These are phyloP conservation scores for Colletotrichum destructivum DNA, from an alignment of 2,329 filamentous ascomycete genomes.

Conservation along the genomic window DNA sequence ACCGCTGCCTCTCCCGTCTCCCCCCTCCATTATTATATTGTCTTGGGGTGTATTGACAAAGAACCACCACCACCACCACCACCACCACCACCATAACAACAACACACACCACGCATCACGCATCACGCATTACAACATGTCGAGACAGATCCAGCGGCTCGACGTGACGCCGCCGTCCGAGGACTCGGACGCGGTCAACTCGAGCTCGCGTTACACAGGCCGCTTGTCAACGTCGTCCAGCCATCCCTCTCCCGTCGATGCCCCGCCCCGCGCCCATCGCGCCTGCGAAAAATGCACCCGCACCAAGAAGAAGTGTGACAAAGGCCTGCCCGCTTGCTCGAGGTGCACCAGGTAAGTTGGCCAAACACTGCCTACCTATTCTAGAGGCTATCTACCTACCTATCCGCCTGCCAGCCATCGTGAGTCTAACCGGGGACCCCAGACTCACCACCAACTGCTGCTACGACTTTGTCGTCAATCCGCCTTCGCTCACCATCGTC, in stretches of 20 bases:
- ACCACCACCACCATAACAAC: no score
- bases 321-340: conserved; percentile 54
- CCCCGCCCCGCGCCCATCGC: conserved; percentile 51
- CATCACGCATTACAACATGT: conserved; percentile 20
- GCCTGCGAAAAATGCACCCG: conserved; percentile 57
- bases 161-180: conserved; percentile 40
- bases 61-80: no score
- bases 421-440: conserved; percentile 3
- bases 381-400: no score
- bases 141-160: conserved; percentile 34
- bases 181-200: conserved; percentile 38
- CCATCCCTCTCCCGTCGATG: conserved; percentile 25
- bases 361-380: no score
- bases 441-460: conserved; percentile 49
- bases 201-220: conserved; percentile 30
- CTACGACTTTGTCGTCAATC: conserved; percentile 56
- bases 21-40: neutral
- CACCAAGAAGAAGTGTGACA: conserved; percentile 58
- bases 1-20: neutral
- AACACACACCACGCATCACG: no score
- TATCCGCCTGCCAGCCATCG: neutral
- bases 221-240: conserved; percentile 30
- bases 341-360: conserved; percentile 52
- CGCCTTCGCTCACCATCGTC: conserved; percentile 51
- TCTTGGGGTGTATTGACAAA: no score